Base-by-base conservation (phyloP, 2,329 filamentous ascomycete genomes). In the Alternaria triticina region DNA sequence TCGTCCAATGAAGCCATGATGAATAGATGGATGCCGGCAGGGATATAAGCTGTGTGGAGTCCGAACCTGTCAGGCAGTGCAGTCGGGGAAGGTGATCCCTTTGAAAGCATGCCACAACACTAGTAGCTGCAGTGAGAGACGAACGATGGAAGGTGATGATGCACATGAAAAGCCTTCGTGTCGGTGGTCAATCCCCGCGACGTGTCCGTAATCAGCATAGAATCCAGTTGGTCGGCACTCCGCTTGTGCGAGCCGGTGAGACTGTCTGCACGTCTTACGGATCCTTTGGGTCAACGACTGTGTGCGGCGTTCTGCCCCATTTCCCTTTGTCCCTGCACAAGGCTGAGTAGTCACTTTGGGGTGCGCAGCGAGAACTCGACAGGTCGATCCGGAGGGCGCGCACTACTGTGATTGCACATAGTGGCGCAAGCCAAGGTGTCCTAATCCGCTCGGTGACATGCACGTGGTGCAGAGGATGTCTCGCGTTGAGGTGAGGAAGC, bases 211-310 rank as follows among this genome's bases (percentile, higher is more conserved):
- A 54, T 59, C 43, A 56, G 43, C 54, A 27, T 43, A 44, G 44
- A 6, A 58, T 62, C 47, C 61, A 43, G 62, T 62, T 68, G 65
- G 67, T 44, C 60, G 56, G 28, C 54, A 52, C 60, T 66, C 61
- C 59, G 49, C 66, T 61, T 66, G 67, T 73, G 69, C 64, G 56
- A 69, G 65, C 68, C 61, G 66, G 69, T 74, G 70, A 72, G 72
- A 75, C 70, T 65, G 59, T 65, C 63, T 57, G 65, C 68, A 62
- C 64, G 61, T 69, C 66, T 65, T 66, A 60, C 61, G 59, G 54
- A 54, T 50, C 44, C 57, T 55, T 65, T 64, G 63, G 59, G 50
- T 58, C 51, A 54, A 66, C 65, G 67, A 68, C 66, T 70, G 63
- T 59, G 65, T 69, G 69, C 67, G 64, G 70, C 59, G 62, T 51